Base-by-base conservation (phyloP, 176 grass and related monocot genomes). In the Eleusine coracana region DNA sequence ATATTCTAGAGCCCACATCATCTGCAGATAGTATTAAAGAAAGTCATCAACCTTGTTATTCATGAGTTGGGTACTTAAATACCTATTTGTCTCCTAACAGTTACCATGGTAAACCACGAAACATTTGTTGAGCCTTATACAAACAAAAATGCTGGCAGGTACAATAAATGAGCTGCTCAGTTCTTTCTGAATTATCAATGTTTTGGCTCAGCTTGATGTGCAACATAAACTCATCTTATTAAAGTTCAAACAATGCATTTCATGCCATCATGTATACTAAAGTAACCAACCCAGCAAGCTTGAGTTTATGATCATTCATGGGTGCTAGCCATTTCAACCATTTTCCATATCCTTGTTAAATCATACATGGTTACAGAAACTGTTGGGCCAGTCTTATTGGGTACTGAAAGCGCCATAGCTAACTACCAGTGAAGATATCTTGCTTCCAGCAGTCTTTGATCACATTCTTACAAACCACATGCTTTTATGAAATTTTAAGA, bases 1-100 rank as follows among this genome's bases (percentile, higher is more conserved):
- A 86, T 95, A 98, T 83, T 98, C 96, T 76, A 98, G 87, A 83
- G 96, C 92, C 96, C 96, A 98, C 92, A 94, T 98, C 92, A 98
- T 98, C 95, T 95, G 90, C 69, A 62, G 45, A 89, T 50, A 80
- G 10, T 59, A 73, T 84, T 70, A 28, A 25, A 82, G 23, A 65
- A 63, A 46, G 9, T 78, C 17, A 62, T 50, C 7, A 55, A 78
- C 62, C 17, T 40, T 68, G 58, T 71, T 70, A 70, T 82, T 46
- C 27, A 38, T 39, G 45, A 6, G n/a, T 31, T 27, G 15, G 3
- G 16, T 66, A 52, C 36, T 37, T 46, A 83, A 69, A 70, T 81
- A 37, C 46, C 56, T 39, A 62, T 37, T 21, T 80, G 60, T 42
- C 7, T 42, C 59, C 49, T n/a, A 49, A 52, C 74, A 71, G 55